These are phyloP conservation scores for Lactifluus piperatus DNA, from an alignment of 768 basidiomycete genomes.

Conservation along the genomic window DNA sequence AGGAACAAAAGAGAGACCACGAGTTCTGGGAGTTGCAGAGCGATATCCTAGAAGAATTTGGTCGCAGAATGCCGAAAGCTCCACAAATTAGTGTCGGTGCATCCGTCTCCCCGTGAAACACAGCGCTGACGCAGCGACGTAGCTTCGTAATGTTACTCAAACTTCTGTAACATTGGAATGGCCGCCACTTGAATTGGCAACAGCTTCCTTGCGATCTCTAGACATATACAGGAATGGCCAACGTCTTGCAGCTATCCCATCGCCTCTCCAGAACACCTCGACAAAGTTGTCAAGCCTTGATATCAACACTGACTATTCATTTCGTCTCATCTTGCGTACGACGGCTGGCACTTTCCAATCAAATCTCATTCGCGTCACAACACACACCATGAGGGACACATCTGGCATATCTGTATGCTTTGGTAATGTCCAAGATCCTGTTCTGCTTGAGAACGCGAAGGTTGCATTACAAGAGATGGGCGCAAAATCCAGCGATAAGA, in stretches of 20 bases:
- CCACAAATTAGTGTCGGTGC: slow-evolving; percentile 64
- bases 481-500: slow-evolving; percentile 85
- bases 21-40: slow-evolving; percentile 84
- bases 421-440: slow-evolving; percentile 74
- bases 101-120: neutral
- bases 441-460: slow-evolving; percentile 74
- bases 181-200: slow-evolving; percentile 78
- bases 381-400: slow-evolving; percentile 93
- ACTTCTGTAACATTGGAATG: slow-evolving; percentile 96
- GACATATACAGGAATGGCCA: slow-evolving; percentile 92
- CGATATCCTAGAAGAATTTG: slow-evolving; percentile 69
- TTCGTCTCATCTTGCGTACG: slow-evolving; percentile 90
- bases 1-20: slow-evolving; percentile 73
- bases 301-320: slow-evolving; percentile 78
- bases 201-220: slow-evolving; percentile 75
- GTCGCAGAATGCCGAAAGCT: slow-evolving; percentile 51
- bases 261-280: slow-evolving; percentile 74
- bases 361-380: slow-evolving; percentile 72
- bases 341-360: slow-evolving; percentile 87
- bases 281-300: slow-evolving; percentile 81
- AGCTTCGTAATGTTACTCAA: slow-evolving; percentile 93
- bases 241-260: slow-evolving; percentile 79
- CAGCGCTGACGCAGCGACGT: neutral
- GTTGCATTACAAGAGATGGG: slow-evolving; percentile 75
- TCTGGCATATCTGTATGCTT: slow-evolving; percentile 94